Evolutionary conservation across 352 stramenopile species (phyloP).

Genomic region (Phytopythium litorale): DNA sequence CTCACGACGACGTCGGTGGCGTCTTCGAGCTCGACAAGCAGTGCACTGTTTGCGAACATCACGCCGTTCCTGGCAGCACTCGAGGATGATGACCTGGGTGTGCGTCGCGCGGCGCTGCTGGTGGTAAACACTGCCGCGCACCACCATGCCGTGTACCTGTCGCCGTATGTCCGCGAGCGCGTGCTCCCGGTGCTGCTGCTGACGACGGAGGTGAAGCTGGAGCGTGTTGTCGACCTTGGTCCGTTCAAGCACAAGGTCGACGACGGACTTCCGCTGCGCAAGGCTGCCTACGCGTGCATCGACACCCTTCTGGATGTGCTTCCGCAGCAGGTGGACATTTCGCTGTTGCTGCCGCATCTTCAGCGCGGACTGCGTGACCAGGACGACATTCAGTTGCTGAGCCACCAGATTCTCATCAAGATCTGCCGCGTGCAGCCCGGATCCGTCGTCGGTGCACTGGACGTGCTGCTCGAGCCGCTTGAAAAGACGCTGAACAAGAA

Average conservation of each 20-base stretch:
- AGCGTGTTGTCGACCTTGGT: conserved; percentile 96
- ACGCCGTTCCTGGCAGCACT: conserved; percentile 91
- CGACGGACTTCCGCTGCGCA: conserved; percentile 80
- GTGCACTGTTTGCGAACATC: conserved; percentile 68
- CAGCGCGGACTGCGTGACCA: conserved; percentile 89
- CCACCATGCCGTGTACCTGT: conserved; percentile 87
- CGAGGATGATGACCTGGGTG: conserved; percentile 93
- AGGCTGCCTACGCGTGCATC: conserved; percentile 93
- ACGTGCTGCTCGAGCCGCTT: conserved; percentile 90
- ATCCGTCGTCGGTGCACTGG: conserved; percentile 81
- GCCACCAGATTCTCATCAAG: conserved; percentile 96
- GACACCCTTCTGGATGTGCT: conserved; percentile 95
- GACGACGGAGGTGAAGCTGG: conserved; percentile 91
- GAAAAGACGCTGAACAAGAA: conserved; percentile 96
- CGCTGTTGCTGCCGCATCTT: conserved; percentile 92
- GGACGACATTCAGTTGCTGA: conserved; percentile 96
- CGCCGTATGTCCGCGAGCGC: conserved; percentile 72
- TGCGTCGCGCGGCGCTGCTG: conserved; percentile 93
- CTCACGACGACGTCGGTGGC: conserved; percentile 27
- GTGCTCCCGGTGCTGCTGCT: conserved; percentile 92
- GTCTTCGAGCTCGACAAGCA: conserved; percentile 26
- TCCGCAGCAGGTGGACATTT: conserved; percentile 90
- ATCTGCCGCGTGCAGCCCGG: conserved; percentile 84
- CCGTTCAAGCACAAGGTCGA: conserved; percentile 99
- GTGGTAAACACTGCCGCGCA: conserved; percentile 96